A percentile compares a stretch with the other conserved stretches of the same genome.
These are phyloP conservation scores for Aspergillus ustus DNA, from an alignment of 2,329 filamentous ascomycete species.

Conservation along the genomic window DNA sequence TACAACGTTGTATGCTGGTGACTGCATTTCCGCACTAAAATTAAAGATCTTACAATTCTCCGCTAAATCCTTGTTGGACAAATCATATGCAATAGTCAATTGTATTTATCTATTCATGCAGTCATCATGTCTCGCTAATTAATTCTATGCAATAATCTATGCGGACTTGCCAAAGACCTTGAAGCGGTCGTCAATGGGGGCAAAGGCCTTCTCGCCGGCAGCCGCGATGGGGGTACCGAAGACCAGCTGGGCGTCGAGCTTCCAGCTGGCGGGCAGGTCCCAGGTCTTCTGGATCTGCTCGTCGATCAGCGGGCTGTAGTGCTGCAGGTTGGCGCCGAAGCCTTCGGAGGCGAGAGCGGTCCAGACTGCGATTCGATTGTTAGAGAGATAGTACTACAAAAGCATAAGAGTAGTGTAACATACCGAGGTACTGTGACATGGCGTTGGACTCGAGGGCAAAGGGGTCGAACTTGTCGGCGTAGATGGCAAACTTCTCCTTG, in stretches of 20 bases:
- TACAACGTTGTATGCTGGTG: too few relatives aligned
- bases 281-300: conserved; percentile 70
- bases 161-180: conserved; percentile 41
- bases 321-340: conserved; percentile 84
- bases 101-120: background rate
- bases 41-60: background rate
- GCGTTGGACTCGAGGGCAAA: conserved; percentile 77
- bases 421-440: conserved; percentile 73
- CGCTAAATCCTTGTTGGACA: background rate
- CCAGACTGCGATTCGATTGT: conserved; percentile 59
- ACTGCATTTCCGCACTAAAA: background rate
- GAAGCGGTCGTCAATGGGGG: conserved; percentile 37
- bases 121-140: conserved; percentile 1
- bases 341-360: conserved; percentile 80
- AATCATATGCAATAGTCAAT: background rate
- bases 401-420: conserved; percentile 10
- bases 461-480: conserved; percentile 78
- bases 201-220: conserved; percentile 34
- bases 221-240: conserved; percentile 60
- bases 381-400: conserved; percentile 9
- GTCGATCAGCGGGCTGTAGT: conserved; percentile 88
- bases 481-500: conserved; percentile 66
- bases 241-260: conserved; percentile 79
- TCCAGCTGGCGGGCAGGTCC: conserved; percentile 73
- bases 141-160: conserved; percentile 3